Base-by-base conservation (phyloP, 805 yeast genomes). In the Candida endomychidarum region DNA sequence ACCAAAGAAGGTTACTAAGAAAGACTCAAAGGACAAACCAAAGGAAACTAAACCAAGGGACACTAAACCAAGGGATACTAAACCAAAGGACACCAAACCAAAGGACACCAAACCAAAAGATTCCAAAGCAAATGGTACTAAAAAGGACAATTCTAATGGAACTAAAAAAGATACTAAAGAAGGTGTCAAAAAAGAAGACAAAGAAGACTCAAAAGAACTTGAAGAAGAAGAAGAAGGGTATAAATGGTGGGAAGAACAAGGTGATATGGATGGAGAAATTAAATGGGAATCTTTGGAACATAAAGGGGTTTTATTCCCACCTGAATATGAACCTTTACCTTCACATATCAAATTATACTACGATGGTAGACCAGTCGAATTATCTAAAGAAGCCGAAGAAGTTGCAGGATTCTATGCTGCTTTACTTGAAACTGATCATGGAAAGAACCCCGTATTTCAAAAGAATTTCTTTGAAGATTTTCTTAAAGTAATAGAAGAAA, bases 401-500 rank as follows among this genome's bases (percentile, higher is more conserved):
- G 96, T 91, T 24, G 98, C 97, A 0, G 97, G 96, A 0, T 91
- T 89, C 56, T 91, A 75, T 60, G 98, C 84, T 8, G 96, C 96
- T 5, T 74, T 91, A 78, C 47, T 90, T 31, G 89, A 86, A 48
- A 75, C 89, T 1, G 96, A 91, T 49, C 96, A 91, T 62, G 93
- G 89, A 9, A 75, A 81, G 46, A 91, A 89, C 55, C 89, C 95
- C 0, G 80, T 78, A 0, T 91, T 91, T 60, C 95, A 83, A 49
- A 78, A 80, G 55, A 91, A 91, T 60, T 91, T 91, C 67, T 91
- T 91, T 53, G 57, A 70, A 8, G 98, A 91, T 61, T 90, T 90
- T 56, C 45, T 66, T 28, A 61, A 72, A 41, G 93, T 90, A 0
- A 56, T 91, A 43, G 62, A 79, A 42, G 89, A 87, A 50, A 46